Evolutionary conservation across 2,329 filamentous ascomycete genomes (phyloP).

Genomic region (Curvularia spicifera): DNA sequence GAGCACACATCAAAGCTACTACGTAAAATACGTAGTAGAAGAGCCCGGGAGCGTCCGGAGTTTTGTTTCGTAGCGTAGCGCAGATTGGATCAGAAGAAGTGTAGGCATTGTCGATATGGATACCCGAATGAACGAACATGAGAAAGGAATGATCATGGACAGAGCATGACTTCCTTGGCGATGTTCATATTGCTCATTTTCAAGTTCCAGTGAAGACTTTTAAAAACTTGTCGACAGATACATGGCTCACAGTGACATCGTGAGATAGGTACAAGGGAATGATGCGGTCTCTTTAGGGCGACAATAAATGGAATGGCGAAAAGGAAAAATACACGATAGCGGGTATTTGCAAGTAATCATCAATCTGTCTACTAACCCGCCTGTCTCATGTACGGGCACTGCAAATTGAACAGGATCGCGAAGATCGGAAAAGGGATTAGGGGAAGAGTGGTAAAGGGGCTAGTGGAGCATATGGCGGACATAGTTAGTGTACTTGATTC

Average conservation of each 20-base stretch:
- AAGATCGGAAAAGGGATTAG: not conserved
- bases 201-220: not conserved
- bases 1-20: not conserved
- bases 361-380: not conserved
- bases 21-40: constrained; percentile 5
- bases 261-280: not conserved
- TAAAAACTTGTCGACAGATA: not conserved
- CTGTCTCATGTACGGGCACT: too few relatives aligned
- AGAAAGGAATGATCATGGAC: not conserved
- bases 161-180: not conserved
- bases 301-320: not conserved
- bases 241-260: not conserved
- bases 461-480: not conserved
- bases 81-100: not conserved
- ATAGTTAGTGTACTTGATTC: not conserved
- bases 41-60: constrained; percentile 9
- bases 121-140: constrained; percentile 6
- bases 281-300: not conserved
- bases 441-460: not conserved
- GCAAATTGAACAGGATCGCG: not conserved
- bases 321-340: not conserved
- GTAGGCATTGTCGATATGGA: constrained; percentile 5
- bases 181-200: not conserved
- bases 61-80: constrained; percentile 1
- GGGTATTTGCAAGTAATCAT: not conserved